These are phyloP conservation scores for Candida ovalis DNA, from an alignment of 805 yeast genomes.

Conservation along the genomic window DNA sequence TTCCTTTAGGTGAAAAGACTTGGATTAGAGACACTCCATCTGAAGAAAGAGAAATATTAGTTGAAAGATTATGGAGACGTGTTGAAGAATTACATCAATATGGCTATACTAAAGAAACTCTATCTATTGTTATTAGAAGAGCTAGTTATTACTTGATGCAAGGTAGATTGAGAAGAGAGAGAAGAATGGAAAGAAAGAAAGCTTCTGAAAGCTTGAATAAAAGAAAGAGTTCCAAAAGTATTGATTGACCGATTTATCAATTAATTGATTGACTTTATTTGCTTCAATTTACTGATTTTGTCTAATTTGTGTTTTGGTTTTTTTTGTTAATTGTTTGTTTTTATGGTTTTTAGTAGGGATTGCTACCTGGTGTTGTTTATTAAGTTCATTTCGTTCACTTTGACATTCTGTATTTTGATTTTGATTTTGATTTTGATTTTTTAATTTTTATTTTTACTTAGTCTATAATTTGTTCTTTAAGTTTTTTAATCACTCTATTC, in stretches of 20 bases:
- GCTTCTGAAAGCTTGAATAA: not conserved
- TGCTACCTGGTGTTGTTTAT: not conserved
- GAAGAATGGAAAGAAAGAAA: conserved; percentile 46
- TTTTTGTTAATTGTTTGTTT: not conserved
- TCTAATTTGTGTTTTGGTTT: not conserved
- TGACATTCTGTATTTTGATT: not conserved
- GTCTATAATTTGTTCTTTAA: too few species aligned
- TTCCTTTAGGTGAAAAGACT: conserved; percentile 71
- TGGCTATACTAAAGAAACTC: conserved; percentile 48
- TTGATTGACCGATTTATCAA: not conserved
- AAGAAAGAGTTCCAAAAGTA: not conserved
- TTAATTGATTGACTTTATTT: not conserved
- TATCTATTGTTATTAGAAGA: conserved; percentile 74
- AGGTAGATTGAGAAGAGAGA: conserved; percentile 64
- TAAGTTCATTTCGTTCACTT: not conserved
- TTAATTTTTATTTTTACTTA: not conserved
- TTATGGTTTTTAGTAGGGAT: not conserved
- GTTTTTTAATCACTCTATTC: too few species aligned
- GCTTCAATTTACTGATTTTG: not conserved
- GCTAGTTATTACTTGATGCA: conserved; percentile 82
- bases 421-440: too few species aligned
- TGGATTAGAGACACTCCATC: conserved; percentile 80
- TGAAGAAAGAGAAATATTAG: conserved; percentile 43
- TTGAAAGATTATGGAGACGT: conserved; percentile 44
- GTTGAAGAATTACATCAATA: conserved; percentile 46